phyloP scores from a whole-genome alignment of 2,329 filamentous ascomycete genomes.

The Botrytis byssoidea region DNA sequence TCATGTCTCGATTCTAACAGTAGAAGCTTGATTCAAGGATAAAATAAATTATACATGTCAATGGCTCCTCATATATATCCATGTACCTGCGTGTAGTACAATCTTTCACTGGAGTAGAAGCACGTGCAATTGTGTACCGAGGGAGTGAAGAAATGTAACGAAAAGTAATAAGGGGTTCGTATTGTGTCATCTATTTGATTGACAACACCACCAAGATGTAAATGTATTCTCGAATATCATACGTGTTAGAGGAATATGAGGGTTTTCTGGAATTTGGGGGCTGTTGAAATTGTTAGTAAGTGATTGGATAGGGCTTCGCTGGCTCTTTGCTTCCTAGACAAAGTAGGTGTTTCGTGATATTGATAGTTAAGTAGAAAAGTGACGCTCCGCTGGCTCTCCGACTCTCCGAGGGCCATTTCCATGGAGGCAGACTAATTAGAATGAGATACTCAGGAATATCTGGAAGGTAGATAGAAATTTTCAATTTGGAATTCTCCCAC shows the following conservation, averaged over 20 bases:
- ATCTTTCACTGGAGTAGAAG: not conserved
- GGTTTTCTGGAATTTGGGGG: not conserved
- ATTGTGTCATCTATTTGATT: not conserved
- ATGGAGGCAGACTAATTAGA: not conserved
- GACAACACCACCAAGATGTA: not conserved
- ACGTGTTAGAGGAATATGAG: not conserved
- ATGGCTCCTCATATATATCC: not conserved
- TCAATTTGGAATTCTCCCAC: too few species aligned
- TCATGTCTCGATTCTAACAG: too few species aligned
- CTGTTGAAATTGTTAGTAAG: not conserved
- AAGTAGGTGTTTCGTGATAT: not conserved
- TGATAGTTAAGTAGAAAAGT: not conserved
- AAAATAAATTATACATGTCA: not conserved
- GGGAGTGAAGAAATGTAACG: not conserved
- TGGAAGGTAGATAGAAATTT: not conserved
- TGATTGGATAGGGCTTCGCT: not conserved
- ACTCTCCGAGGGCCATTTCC: not conserved
- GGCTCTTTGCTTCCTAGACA: not conserved
- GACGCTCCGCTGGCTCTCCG: not conserved
- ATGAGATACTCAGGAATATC: not conserved
- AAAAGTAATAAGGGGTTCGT: conserved; percentile 3
- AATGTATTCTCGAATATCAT: not conserved
- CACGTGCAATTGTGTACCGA: not conserved
- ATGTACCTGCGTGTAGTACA: not conserved
- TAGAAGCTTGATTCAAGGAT: not conserved